Base-by-base conservation (phyloP, 768 basidiomycete genomes). In the Gymnopilus dilepis region DNA sequence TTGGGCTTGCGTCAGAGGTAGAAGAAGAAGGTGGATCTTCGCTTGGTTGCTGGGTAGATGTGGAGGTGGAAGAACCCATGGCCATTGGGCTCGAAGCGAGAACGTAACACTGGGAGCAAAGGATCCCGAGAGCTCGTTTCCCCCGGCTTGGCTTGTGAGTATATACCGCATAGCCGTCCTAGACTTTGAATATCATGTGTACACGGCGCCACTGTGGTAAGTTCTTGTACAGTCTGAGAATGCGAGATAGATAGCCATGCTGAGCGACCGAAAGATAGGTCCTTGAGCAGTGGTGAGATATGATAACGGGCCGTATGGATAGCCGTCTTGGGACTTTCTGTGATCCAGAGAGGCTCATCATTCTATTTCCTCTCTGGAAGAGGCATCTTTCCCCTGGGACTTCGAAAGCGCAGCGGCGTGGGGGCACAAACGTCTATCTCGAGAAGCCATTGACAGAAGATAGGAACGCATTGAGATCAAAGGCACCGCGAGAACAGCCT, bases 251-350 rank as follows among this genome's bases (percentile, higher is more conserved):
- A 6, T 28, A 26, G 34, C 34, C 34, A 37, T 11, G 34, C 3
- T 11, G 34, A 9, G 7, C 12, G 33, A 34, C 33, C 33, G 33
- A 12, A 12, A 6, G 43, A 48, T 6, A n/a, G 26, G 4, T 26
- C 24, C 28, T 30, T 4, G 26, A 50, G n/a, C 28, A 28, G 28
- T 50, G 28, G 47, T n/a, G 47, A 50, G 47, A 50, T 50, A 31
- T 28, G 47, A 50, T 50, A 50, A 50, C 47, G 47, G 47, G 47
- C 47, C 47, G 47, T 50, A 50, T 50, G 47, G 9, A 50, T 50
- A 50, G 28, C 47, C 47, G 47, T 31, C 28, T n/a, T n/a, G 26
- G 15, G 8, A 17, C 19, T n/a, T 28, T 17, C 15, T 17, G 11
- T 7, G 43, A 13, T 26, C 26, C 26, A 31, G 30, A 41, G 40